A percentile compares a stretch with the other conserved stretches of the same genome.
Conservation (phyloP, 2,329 filamentous ascomycete species). For the Sporothrix humicola region DNA sequence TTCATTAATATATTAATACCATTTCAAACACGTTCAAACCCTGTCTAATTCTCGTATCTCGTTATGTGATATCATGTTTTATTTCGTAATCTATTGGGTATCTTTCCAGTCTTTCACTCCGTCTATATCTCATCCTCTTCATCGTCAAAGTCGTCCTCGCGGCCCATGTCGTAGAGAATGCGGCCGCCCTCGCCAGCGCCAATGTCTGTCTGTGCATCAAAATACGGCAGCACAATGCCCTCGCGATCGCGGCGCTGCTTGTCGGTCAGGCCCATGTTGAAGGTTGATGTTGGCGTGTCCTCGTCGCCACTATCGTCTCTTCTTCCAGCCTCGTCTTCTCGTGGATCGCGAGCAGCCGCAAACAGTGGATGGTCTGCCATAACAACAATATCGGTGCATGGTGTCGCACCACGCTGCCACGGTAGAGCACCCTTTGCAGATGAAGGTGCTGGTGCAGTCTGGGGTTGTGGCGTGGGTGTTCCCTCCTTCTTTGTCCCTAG, state of each 20-base stretch:
- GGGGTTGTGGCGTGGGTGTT: background rate
- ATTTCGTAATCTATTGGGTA: background rate
- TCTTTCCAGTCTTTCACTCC: background rate
- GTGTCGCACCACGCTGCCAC: slow-evolving; percentile 29
- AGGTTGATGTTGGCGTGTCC: slow-evolving; percentile 65
- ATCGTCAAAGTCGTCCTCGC: slow-evolving; percentile 82
- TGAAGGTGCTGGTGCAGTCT: background rate
- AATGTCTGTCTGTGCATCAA: slow-evolving; percentile 86
- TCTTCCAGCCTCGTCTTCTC: slow-evolving; percentile 44
- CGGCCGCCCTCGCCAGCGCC: slow-evolving; percentile 84
- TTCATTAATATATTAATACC: background rate
- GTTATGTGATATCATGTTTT: background rate
- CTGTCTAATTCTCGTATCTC: background rate
- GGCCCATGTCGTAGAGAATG: slow-evolving; percentile 95
- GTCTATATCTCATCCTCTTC: slow-evolving; percentile 68
- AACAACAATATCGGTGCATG: slow-evolving; percentile 55
- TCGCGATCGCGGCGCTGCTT: slow-evolving; percentile 87
- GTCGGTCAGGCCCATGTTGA: slow-evolving; percentile 85
- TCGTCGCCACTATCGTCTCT: slow-evolving; percentile 54
- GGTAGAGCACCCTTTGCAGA: slow-evolving; percentile 6
- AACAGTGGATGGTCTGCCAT: slow-evolving; percentile 80
- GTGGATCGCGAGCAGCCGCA: slow-evolving; percentile 52
- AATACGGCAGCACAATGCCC: slow-evolving; percentile 90
- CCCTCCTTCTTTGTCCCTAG: slow-evolving; percentile 38
- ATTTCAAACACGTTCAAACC: background rate